Conservation (phyloP, 371 early-diverging fungal genomes). For the Scutellospora calospora region DNA sequence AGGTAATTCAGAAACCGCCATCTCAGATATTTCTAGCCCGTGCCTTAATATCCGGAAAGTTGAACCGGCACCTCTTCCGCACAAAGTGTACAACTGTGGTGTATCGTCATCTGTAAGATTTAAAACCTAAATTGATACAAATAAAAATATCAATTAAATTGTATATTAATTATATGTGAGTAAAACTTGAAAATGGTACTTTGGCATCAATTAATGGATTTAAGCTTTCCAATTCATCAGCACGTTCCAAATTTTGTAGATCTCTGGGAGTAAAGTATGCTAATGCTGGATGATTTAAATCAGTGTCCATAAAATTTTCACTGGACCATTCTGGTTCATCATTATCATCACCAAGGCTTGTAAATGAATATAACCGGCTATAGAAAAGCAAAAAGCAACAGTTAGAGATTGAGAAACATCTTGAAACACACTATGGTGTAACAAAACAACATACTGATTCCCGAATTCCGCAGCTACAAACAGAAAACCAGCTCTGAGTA, state of each 20-base stretch:
- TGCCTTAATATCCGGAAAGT: constrained; percentile 90
- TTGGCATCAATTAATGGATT: constrained; percentile 79
- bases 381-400: neutral
- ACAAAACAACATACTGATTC: constrained; percentile 75
- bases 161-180: neutral
- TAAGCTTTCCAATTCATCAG: constrained; percentile 90
- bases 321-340: constrained; percentile 82
- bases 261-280: constrained; percentile 85
- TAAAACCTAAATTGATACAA: constrained; percentile 59
- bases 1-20: constrained; percentile 93
- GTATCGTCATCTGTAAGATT: constrained; percentile 92
- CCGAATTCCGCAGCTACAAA: constrained; percentile 93
- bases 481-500: constrained; percentile 93
- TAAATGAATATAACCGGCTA: constrained; percentile 69
- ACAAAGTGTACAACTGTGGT: constrained; percentile 91
- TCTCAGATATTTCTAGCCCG: constrained; percentile 91
- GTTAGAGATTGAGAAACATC: constrained; percentile 4
- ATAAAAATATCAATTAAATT: neutral
- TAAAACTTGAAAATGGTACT: constrained; percentile 38
- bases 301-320: constrained; percentile 68
- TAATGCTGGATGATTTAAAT: constrained; percentile 56
- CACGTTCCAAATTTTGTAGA: constrained; percentile 83
- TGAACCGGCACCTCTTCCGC: constrained; percentile 86
- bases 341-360: constrained; percentile 91
- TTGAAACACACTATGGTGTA: neutral